Evolutionary conservation across 1,139 yeast genomes (phyloP).

Genomic region (Candida sp.): DNA sequence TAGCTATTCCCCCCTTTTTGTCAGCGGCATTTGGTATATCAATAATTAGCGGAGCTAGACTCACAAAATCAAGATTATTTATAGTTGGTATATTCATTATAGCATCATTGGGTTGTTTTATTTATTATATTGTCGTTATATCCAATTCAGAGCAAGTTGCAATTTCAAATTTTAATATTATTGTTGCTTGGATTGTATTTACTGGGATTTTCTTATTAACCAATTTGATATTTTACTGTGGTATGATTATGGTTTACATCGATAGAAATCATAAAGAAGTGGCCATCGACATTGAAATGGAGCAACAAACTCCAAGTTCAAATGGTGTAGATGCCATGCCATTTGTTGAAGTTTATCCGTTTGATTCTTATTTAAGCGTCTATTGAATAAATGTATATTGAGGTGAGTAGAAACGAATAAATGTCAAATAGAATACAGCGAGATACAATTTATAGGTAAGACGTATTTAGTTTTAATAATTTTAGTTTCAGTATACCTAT

Average conservation of each 20-base stretch:
- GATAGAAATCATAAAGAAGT: background rate
- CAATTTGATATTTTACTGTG: background rate
- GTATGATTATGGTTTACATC: background rate
- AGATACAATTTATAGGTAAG: no score
- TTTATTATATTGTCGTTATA: background rate
- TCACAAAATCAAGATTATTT: background rate
- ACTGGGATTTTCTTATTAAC: background rate
- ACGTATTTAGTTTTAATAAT: no score
- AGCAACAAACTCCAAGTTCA: background rate
- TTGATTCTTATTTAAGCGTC: background rate
- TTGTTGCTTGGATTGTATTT: background rate
- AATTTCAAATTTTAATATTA: background rate
- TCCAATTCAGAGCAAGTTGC: background rate
- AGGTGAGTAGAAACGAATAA: background rate
- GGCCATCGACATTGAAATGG: background rate
- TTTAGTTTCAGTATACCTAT: no score
- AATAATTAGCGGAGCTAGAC: background rate
- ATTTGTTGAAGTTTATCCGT: background rate
- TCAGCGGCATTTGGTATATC: background rate
- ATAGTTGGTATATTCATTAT: background rate
- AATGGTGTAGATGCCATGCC: no score
- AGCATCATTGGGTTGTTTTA: background rate
- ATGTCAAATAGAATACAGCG: no score
- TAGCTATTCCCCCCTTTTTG: background rate
- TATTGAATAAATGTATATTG: background rate